A percentile compares a stretch with the other conserved stretches of the same genome.
These are phyloP conservation scores for Daldinia eschscholtzii DNA, from an alignment of 2,329 filamentous ascomycete genomes.

Conservation along the genomic window DNA sequence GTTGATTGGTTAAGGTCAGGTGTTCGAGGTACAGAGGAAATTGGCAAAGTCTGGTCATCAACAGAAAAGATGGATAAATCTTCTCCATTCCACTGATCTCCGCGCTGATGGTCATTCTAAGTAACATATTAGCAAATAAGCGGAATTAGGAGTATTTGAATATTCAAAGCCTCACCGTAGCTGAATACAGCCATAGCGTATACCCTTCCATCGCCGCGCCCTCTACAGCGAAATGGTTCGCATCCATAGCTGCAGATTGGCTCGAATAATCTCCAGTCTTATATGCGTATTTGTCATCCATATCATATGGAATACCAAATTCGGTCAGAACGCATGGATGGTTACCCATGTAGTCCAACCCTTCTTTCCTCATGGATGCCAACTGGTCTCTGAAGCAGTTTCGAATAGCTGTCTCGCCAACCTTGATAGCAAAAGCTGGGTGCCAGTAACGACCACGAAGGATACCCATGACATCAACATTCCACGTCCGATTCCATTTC, in stretches of 20 bases:
- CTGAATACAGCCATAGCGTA: slow-evolving; percentile 88
- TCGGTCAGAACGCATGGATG: slow-evolving; percentile 93
- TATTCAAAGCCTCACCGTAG: slow-evolving; percentile 65
- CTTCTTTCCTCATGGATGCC: slow-evolving; percentile 84
- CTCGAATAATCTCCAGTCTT: slow-evolving; percentile 95
- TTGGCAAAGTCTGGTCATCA: slow-evolving; percentile 78
- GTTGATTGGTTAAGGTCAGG: slow-evolving; percentile 60
- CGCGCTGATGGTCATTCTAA: slow-evolving; percentile 87
- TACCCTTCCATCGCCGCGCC: slow-evolving; percentile 86
- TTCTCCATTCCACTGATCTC: slow-evolving; percentile 97
- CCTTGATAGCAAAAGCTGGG: slow-evolving; percentile 90
- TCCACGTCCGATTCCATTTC: slow-evolving; percentile 98
- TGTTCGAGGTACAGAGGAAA: slow-evolving; percentile 63
- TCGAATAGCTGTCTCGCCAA: slow-evolving; percentile 92
- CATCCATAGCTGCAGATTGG: slow-evolving; percentile 92
- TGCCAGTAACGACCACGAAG: slow-evolving; percentile 88
- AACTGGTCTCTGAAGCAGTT: slow-evolving; percentile 94
- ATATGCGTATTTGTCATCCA: slow-evolving; percentile 97
- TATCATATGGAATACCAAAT: slow-evolving; percentile 98
- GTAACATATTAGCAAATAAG: slow-evolving; percentile 43
- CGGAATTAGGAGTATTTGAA: not conserved
- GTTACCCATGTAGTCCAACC: slow-evolving; percentile 86
- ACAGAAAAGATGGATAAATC: slow-evolving; percentile 90
- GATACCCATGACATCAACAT: slow-evolving; percentile 94
- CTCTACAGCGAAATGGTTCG: slow-evolving; percentile 94